Evolutionary conservation across 1,139 yeast genomes (phyloP), one percentile per base, ranked within the genome.

Genomic region (Suhomyces chickasaworum): DNA sequence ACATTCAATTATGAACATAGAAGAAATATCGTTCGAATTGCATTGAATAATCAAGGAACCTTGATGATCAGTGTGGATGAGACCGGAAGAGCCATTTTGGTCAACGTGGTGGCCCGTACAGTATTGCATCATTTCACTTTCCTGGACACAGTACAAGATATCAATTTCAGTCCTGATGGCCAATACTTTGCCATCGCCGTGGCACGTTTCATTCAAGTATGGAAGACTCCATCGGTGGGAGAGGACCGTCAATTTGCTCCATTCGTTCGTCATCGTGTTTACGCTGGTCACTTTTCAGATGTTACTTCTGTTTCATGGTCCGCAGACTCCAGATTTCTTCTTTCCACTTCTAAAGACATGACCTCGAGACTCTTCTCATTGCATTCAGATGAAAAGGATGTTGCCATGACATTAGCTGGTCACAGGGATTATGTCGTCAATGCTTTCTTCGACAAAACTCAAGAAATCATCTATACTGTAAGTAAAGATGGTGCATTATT

Each of bases 51-150:
- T 40, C 96, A 89, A 57, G 89, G 85, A 13, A 86, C 96, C 0
- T 75, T 95, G 41, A 65, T 93, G 58, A 62, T 93, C n/a, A 81
- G 96, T 2, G 89, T 93, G 1, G 99, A 95, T 61, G 84, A 77
- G 44, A 96, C 90, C 58, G 99, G 99, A 0, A 77, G 97, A 56
- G 98, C 96, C 18, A 89, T 93, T 41, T 74, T 93, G 51, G 96
- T 89, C 30, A 93, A 95, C 63, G 90, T 85, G 62, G 77, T 78
- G 34, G 79, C 96, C 32, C 78, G 96, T 54, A 86, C 89, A 1
- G 98, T 91, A n/a, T 73, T 93, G 51, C 97, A 93, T 65, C 96
- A 93, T 66, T 90, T 93, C 76, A 95, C 90, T 64, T 93, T 95
- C 71, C 89, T 86, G 61, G 95, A 86, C 27, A 71, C 67, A 41